A percentile compares a stretch with the other conserved stretches of the same genome.
Evolutionary conservation across 495 filamentous ascomycete species (phyloP).

Genomic region (Apodospora peruviana): DNA sequence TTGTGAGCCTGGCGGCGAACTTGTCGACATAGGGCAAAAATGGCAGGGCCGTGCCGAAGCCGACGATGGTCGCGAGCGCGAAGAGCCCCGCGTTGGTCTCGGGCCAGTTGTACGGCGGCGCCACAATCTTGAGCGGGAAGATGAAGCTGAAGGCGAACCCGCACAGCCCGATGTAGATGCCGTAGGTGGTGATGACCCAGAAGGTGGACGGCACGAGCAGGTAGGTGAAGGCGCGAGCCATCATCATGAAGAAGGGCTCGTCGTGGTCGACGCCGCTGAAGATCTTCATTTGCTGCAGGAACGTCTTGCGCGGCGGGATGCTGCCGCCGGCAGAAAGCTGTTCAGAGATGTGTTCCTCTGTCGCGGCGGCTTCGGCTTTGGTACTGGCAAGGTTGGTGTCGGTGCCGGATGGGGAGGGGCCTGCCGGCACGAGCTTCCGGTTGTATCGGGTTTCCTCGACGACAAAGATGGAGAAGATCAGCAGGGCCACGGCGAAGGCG

Average conservation of each 20-base stretch:
- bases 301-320: slow-evolving; percentile 36
- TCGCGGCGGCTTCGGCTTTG: slow-evolving; percentile 7
- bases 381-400: slow-evolving; percentile 8
- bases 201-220: slow-evolving; percentile 50
- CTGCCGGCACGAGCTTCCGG: slow-evolving; percentile 3
- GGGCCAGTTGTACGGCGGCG: slow-evolving; percentile 36
- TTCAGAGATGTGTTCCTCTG: neutral
- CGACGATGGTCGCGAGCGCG: slow-evolving; percentile 45
- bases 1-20: slow-evolving; percentile 52
- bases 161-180: slow-evolving; percentile 30
- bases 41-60: slow-evolving; percentile 47
- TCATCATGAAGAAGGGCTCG: slow-evolving; percentile 41
- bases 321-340: neutral
- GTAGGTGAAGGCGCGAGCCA: slow-evolving; percentile 47
- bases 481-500: slow-evolving; percentile 44
- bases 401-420: neutral
- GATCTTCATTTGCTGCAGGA: slow-evolving; percentile 34
- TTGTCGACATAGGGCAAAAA: slow-evolving; percentile 49
- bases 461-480: slow-evolving; percentile 38
- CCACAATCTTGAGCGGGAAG: slow-evolving; percentile 60
- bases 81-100: slow-evolving; percentile 52
- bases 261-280: slow-evolving; percentile 39
- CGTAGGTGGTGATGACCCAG: slow-evolving; percentile 50
- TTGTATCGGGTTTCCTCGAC: slow-evolving; percentile 52
- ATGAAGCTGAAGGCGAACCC: slow-evolving; percentile 36